Percentiles rank a stretch among this genome's conserved stretches.
phyloP scores from a whole-genome alignment of 805 yeast species.

The Teunomyces barrocoloradensis region DNA sequence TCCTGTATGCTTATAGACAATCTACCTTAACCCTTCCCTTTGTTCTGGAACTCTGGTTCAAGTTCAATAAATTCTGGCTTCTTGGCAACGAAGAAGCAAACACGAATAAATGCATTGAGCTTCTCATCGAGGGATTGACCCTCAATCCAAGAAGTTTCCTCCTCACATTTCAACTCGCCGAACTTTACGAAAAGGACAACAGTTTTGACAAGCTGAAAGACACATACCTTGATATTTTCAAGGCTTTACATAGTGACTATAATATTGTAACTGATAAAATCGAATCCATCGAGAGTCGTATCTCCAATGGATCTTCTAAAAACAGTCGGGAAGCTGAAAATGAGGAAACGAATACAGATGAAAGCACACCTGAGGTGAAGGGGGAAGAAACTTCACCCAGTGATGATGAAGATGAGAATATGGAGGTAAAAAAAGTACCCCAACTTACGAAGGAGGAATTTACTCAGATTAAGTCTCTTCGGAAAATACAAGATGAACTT shows the following conservation, averaged over 20 bases:
- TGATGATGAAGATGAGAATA: slow-evolving; percentile 14
- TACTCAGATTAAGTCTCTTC: slow-evolving; percentile 16
- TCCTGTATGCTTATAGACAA: slow-evolving; percentile 70
- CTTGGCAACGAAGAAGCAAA: slow-evolving; percentile 36
- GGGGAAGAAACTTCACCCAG: neutral
- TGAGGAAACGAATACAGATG: slow-evolving; percentile 5
- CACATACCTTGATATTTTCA: slow-evolving; percentile 51
- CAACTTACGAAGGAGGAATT: slow-evolving; percentile 13
- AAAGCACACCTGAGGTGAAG: neutral
- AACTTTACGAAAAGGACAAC: slow-evolving; percentile 59
- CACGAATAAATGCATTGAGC: slow-evolving; percentile 39
- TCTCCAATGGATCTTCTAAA: slow-evolving; percentile 5
- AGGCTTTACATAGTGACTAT: slow-evolving; percentile 41
- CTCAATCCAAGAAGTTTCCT: slow-evolving; percentile 72
- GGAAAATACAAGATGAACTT: slow-evolving; percentile 21
- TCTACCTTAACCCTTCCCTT: slow-evolving; percentile 61
- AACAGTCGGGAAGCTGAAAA: slow-evolving; percentile 5
- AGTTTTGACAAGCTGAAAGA: slow-evolving; percentile 49
- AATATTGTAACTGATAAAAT: slow-evolving; percentile 20
- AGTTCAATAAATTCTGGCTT: slow-evolving; percentile 43
- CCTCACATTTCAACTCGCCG: slow-evolving; percentile 65
- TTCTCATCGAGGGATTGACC: slow-evolving; percentile 52
- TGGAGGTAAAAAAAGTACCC: slow-evolving; percentile 12
- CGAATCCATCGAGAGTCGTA: slow-evolving; percentile 17
- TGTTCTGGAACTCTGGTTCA: slow-evolving; percentile 77